These are phyloP conservation scores for Alternaria tenuissima DNA, from an alignment of 2,329 filamentous ascomycete genomes.

Conservation along the genomic window DNA sequence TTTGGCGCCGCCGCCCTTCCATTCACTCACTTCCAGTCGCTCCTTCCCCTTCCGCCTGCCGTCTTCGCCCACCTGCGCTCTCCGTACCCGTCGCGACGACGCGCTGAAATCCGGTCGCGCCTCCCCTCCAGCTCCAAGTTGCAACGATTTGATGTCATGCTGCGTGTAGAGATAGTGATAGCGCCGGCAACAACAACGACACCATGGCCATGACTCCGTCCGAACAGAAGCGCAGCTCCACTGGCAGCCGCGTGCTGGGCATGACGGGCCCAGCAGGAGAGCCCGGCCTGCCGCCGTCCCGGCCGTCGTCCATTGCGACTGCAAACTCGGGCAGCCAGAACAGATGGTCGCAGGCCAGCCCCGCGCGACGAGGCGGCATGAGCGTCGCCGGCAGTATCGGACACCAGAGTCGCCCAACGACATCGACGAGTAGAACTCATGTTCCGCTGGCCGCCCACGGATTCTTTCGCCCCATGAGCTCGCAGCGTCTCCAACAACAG, in stretches of 20 bases:
- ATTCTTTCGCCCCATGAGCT: conserved; percentile 97
- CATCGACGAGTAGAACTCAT: conserved; percentile 81
- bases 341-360: conserved; percentile 63
- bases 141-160: conserved; percentile 43
- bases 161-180: conserved; percentile 29
- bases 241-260: conserved; percentile 47
- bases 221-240: conserved; percentile 44
- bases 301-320: conserved; percentile 55
- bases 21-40: conserved; percentile 26
- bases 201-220: conserved; percentile 45
- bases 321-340: conserved; percentile 51
- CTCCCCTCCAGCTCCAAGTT: not conserved
- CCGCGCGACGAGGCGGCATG: conserved; percentile 62
- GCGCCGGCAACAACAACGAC: conserved; percentile 32
- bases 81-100: conserved; percentile 5
- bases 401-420: conserved; percentile 61
- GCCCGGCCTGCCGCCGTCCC: conserved; percentile 57
- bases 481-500: conserved; percentile 91
- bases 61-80: conserved; percentile 14
- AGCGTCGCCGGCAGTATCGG: conserved; percentile 57
- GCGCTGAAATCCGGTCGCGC: not conserved
- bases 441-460: conserved; percentile 89
- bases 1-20: conserved; percentile 30
- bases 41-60: conserved; percentile 12
- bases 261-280: conserved; percentile 58